Evolutionary conservation across 495 filamentous ascomycete genomes (phyloP), one percentile per base, ranked within the genome.

Genomic region (Corynascus novoguineensis): DNA sequence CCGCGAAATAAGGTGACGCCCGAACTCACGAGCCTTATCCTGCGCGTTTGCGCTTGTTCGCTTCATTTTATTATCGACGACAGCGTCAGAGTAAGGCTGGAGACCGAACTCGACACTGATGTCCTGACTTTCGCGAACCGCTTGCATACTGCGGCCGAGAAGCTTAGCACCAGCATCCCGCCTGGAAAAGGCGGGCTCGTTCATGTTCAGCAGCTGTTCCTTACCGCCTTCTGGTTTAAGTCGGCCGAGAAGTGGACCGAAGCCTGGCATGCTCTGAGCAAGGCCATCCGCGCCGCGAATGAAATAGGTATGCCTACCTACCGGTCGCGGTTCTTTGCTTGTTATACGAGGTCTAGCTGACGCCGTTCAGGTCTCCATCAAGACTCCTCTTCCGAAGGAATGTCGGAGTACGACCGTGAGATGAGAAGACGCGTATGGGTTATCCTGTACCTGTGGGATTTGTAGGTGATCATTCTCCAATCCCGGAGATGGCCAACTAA

Each of bases 211-310:
- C 78, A 81, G 60, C 61, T 78, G 12, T 78, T 81, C 57, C 63
- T 81, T 3, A 77, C 70, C n/a, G 72, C 71, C 5, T 71, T 70
- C 40, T 83, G 76, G 77, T 77, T 67, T 60, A 82, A 83, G 64
- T 75, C 74, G 14, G 77, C 78, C 45, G 73, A 73, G 42, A 63
- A 71, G n/a, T 81, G 79, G 61, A 71, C 75, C 5, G 78, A 81
- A 42, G 72, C 76, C 1, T 81, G 80, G 78, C 78, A 81, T 64
- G 65, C 71, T 12, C 53, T 82, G 32, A 64, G 71, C 38, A 58
- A 62, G 45, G 71, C 73, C 15, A 76, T 81, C 46, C 73, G 74
- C 10, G 78, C 78, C 28, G 79, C 77, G 0, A 77, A 79, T 55
- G 79, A 82, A 55, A 69, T 78, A 51, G 78, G 78, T 75, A 69